phyloP scores from a whole-genome alignment of 1,284 basidiomycete species.

The Ustilago lituana region DNA sequence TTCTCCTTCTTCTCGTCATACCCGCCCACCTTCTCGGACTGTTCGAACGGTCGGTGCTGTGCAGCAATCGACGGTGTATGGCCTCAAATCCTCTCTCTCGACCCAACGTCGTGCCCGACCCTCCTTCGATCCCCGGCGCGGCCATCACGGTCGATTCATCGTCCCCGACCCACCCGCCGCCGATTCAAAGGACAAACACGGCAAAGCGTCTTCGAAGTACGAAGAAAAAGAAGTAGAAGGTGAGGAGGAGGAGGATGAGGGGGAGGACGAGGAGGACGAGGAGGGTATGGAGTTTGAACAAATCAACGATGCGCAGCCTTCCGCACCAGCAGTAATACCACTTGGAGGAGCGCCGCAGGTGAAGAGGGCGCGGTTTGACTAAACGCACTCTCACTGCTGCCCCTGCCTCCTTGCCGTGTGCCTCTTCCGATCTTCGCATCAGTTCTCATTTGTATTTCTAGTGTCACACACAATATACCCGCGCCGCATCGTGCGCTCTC shows the following conservation, averaged over 20 bases:
- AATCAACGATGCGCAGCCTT: not conserved
- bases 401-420: too few relatives aligned
- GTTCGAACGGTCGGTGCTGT: too few relatives aligned
- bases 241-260: slow-evolving; percentile 6
- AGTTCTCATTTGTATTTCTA: too few relatives aligned
- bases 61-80: slow-evolving; percentile 56
- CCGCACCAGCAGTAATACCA: too few relatives aligned
- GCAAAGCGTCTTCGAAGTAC: not conserved
- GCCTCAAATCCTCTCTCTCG: slow-evolving; percentile 39
- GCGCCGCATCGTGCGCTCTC: slow-evolving; percentile 1
- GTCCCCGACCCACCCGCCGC: slow-evolving; percentile 20
- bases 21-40: too few relatives aligned
- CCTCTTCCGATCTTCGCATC: too few relatives aligned
- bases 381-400: too few relatives aligned
- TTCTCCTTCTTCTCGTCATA: too few relatives aligned
- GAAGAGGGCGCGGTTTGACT: slow-evolving; percentile 30
- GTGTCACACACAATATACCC: slow-evolving; percentile 13
- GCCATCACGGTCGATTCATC: slow-evolving; percentile 58
- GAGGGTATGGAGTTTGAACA: slow-evolving; percentile 22
- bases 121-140: slow-evolving; percentile 54
- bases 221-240: slow-evolving; percentile 7
- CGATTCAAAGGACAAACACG: not conserved
- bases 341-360: too few relatives aligned
- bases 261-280: slow-evolving; percentile 8
- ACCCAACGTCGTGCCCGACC: slow-evolving; percentile 41